Percentiles rank a stretch among this genome's conserved stretches.
Conservation (phyloP, 2,329 filamentous ascomycete genomes). For the Fusarium abutilonis region DNA sequence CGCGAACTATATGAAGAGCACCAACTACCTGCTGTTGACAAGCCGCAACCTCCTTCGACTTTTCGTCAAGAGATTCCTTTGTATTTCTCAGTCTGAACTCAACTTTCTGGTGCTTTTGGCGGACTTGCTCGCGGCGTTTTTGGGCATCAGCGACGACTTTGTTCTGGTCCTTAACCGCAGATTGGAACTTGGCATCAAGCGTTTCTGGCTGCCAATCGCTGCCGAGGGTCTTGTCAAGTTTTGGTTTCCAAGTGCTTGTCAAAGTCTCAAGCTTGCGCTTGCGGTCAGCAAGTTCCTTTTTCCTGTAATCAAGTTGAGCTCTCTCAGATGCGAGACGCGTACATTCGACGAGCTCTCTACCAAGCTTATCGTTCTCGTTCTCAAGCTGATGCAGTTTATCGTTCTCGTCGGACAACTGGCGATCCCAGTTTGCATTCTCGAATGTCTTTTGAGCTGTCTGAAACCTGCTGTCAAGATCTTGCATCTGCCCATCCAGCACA, state of each 20-base stretch:
- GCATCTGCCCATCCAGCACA: constrained; percentile 76
- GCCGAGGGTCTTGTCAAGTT: constrained; percentile 73
- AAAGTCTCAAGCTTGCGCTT: constrained; percentile 81
- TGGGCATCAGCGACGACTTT: constrained; percentile 71
- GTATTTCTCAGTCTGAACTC: constrained; percentile 76
- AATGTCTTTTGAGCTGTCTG: constrained; percentile 70
- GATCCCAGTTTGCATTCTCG: constrained; percentile 73
- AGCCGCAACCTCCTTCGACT: constrained; percentile 68
- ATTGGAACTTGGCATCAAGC: constrained; percentile 77
- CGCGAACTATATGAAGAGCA: constrained; percentile 58
- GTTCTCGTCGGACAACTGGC: constrained; percentile 73
- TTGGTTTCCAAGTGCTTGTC: constrained; percentile 75
- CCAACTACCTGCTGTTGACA: constrained; percentile 67
- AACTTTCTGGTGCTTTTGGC: constrained; percentile 78
- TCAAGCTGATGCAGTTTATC: constrained; percentile 74
- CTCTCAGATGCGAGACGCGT: constrained; percentile 83
- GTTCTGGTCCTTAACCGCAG: constrained; percentile 66
- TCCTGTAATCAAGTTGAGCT: constrained; percentile 83
- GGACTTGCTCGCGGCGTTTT: constrained; percentile 74
- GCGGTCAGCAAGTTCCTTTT: constrained; percentile 79
- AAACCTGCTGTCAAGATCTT: constrained; percentile 73
- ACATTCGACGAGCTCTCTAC: constrained; percentile 83
- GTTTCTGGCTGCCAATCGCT: constrained; percentile 73
- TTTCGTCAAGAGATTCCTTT: constrained; percentile 71
- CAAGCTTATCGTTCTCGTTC: constrained; percentile 74